Evolutionary conservation across 495 filamentous ascomycete genomes (phyloP), one percentile per base, ranked within the genome.

Genomic region (Evernia prunastri): DNA sequence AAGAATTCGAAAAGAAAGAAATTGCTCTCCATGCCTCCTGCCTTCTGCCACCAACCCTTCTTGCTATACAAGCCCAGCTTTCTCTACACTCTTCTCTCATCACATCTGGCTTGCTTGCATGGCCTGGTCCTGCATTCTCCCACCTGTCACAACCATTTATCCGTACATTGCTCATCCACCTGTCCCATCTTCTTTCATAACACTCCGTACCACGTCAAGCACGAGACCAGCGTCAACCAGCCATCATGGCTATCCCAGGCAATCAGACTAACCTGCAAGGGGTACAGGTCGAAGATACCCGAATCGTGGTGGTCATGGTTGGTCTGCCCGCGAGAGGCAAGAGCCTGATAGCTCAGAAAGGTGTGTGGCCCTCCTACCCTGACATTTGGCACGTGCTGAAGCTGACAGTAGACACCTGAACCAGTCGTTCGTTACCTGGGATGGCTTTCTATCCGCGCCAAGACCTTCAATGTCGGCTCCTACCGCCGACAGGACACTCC

Each of bases 241-340:
- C 63, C 43, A 72, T 36, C 25, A 72, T 74, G 66, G 60, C 67
- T 43, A 65, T 61, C 33, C 70, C 64, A 13, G 66, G 60, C 59
- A 73, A 67, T 65, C 79, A 73, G 67, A 78, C 81, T 80, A 84
- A 84, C 67, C 72, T 78, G 27, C 29, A 63, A 51, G 76, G 76
- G 45, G 69, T 79, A n/a, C 86, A 95, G 89, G 89, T 89, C 66
- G 94, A 97, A 78, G 91, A 96, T 70, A 91, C 89, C 37, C 89
- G 88, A 71, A 96, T 98, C 74, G 96, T 92, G 70, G 92, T 98
- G n/a, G 89, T 97, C 61, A 97, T 98, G 94, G 94, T 98, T 56
- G 94, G 94, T 49, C 80, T 98, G 65, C 94, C 94, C 47, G 94
- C 94, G 62, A 82, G 94, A 60, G 94, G 94, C 71, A 98, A 98